Conservation (phyloP, 139 green algal genomes). For the Eudorina sp. region DNA sequence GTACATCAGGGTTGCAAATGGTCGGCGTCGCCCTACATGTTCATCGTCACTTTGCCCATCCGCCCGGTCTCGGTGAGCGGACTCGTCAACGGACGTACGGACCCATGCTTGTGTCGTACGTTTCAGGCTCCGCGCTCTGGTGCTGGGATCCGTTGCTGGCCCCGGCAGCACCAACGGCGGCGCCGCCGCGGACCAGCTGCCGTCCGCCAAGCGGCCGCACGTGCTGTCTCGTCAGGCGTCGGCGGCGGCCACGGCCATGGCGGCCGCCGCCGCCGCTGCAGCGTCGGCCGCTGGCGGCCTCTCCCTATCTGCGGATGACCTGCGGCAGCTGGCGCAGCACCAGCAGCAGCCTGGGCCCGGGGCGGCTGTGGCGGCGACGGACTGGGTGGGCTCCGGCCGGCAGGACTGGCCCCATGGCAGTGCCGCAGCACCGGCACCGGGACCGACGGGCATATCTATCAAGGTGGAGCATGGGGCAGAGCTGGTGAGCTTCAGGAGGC, state of each 20-base stretch:
- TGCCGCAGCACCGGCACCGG: too few relatives aligned
- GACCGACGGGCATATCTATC: too few relatives aligned
- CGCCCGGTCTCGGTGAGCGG: too few relatives aligned
- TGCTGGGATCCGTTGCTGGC: neutral
- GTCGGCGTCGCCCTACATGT: too few relatives aligned
- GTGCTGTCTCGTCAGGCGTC: neutral
- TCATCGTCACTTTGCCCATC: too few relatives aligned
- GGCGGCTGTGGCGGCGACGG: neutral
- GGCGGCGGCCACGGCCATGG: neutral
- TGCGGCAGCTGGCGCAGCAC: neutral
- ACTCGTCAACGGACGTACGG: neutral
- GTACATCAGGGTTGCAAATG: too few relatives aligned
- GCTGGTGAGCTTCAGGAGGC: too few relatives aligned
- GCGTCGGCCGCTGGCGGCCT: neutral
- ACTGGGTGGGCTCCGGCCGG: too few relatives aligned
- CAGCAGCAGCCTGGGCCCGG: neutral
- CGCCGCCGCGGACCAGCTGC: neutral
- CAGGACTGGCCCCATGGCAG: too few relatives aligned
- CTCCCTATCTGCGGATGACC: neutral
- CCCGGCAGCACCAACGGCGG: neutral
- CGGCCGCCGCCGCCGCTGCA: neutral
- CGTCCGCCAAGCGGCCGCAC: slow-evolving; percentile 35
- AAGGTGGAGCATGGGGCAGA: too few relatives aligned
- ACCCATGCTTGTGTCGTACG: neutral
- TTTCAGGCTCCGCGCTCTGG: neutral